Evolutionary conservation across 371 early-diverging fungal species (phyloP).

Genomic region (Circinella umbellata): DNA sequence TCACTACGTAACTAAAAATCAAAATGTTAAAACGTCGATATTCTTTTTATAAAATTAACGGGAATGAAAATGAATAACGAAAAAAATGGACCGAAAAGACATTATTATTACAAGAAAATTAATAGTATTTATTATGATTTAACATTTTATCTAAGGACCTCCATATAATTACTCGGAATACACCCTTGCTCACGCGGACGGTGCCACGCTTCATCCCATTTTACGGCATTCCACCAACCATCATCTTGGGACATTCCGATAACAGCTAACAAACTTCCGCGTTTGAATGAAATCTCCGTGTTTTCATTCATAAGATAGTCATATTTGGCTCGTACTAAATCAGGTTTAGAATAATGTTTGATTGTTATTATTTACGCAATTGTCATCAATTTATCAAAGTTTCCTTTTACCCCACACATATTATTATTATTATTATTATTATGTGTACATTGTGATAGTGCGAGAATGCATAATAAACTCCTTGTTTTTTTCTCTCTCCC

Average conservation of each 20-base stretch:
- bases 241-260: slow-evolving; percentile 20
- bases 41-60: too few species aligned
- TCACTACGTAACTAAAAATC: too few species aligned
- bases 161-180: slow-evolving; percentile 34
- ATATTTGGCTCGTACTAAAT: slow-evolving; percentile 41
- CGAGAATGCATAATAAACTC: neutral
- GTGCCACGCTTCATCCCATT: slow-evolving; percentile 31
- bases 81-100: neutral
- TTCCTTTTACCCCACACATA: too few species aligned
- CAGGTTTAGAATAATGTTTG: neutral
- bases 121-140: neutral
- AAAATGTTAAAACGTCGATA: too few species aligned
- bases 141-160: neutral
- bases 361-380: too few species aligned
- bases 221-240: slow-evolving; percentile 33
- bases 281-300: slow-evolving; percentile 36
- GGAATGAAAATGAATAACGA: too few species aligned
- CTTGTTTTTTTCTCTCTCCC: neutral
- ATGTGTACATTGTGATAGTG: too few species aligned
- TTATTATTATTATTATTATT: too few species aligned
- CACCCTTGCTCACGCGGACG: slow-evolving; percentile 24
- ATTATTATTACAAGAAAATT: neutral
- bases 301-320: slow-evolving; percentile 36
- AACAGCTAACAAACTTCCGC: slow-evolving; percentile 28
- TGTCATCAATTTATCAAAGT: too few species aligned